Conservation (phyloP, 805 yeast species). For the Candida multigemmis region DNA sequence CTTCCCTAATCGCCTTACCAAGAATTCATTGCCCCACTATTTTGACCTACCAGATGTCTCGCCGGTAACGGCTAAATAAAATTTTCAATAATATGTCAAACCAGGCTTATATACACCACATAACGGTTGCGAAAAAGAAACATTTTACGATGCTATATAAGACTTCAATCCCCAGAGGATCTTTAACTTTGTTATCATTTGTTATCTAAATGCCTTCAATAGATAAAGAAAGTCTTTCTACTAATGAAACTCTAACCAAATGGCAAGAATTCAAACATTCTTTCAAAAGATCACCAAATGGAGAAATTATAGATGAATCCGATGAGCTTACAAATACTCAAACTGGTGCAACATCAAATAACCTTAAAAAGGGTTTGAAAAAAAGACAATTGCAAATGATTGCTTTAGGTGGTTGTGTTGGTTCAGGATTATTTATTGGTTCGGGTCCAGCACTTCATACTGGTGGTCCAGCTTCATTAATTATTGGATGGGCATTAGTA, state of each 20-base stretch:
- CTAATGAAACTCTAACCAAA: not conserved
- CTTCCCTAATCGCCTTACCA: too few species aligned
- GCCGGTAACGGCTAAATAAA: too few species aligned
- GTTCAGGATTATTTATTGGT: constrained; percentile 32
- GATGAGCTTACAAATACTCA: constrained; percentile 2
- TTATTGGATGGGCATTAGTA: constrained; percentile 33
- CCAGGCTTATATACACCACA: too few species aligned
- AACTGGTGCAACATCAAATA: constrained; percentile 2
- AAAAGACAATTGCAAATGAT: constrained; percentile 28
- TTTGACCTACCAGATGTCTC: too few species aligned
- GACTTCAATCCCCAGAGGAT: too few species aligned
- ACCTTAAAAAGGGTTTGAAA: constrained; percentile 14
- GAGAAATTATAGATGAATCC: constrained; percentile 1
- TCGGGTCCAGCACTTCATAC: constrained; percentile 25
- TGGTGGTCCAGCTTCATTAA: constrained; percentile 25
- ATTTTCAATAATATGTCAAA: too few species aligned
- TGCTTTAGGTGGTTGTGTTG: constrained; percentile 34
- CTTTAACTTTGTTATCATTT: too few species aligned
- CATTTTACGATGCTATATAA: too few species aligned
- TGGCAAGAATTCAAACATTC: constrained; percentile 12
- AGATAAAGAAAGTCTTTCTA: too few species aligned
- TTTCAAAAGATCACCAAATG: constrained; percentile 9
- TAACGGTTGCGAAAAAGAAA: too few species aligned
- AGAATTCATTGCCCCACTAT: too few species aligned
- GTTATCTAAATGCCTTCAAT: too few species aligned